Evolutionary conservation across 768 basidiomycete species (phyloP), one percentile per base, ranked within the genome.

Genomic region (Boletus pseudo-olivaceus): DNA sequence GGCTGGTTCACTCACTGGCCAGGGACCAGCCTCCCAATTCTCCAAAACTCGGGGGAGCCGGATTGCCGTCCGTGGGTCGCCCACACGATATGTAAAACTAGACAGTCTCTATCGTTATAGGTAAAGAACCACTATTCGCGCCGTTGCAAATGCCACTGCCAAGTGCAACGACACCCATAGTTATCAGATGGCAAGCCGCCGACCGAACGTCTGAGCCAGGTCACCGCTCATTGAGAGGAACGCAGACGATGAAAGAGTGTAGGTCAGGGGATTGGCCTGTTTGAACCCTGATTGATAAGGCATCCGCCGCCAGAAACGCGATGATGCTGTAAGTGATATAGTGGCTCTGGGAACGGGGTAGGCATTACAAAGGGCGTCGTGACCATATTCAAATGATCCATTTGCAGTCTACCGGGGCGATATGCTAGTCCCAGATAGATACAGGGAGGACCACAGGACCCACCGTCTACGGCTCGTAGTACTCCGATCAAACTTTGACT

Each of bases 131-230:
- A 49, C 34, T 74, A 7, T 66, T 68, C 0, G 76, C 73, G 0
- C 72, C 69, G 0, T 78, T 78, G 15, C 66, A 71, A 2, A 81
- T 37, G 19, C 7, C 75, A 27, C 71, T 73, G 0, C 79, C 77
- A 42, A 75, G 30, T 0, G 73, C 69, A 43, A 78, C 76, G 17
- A 74, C 45, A 2, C 54, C 48, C 4, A 76, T 59, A 7, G 67
- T 59, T 2, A 45, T 43, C 2, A 77, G 41, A 19, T 15, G 7
- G 10, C 40, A 12, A 15, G 0, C 8, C 23, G 40, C 40, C 14
- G 14, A 27, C 41, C 41, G 8, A 42, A 26, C 8, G 11, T 7
- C 20, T 14, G 39, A 40, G 3, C 19, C 19, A 20, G 19, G 23
- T n/a, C n/a, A n/a, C n/a, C n/a, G n/a, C n/a, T n/a, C n/a, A n/a